These are phyloP conservation scores for Monosporascus sp. DNA, from an alignment of 2,329 filamentous ascomycete species.

Conservation along the genomic window DNA sequence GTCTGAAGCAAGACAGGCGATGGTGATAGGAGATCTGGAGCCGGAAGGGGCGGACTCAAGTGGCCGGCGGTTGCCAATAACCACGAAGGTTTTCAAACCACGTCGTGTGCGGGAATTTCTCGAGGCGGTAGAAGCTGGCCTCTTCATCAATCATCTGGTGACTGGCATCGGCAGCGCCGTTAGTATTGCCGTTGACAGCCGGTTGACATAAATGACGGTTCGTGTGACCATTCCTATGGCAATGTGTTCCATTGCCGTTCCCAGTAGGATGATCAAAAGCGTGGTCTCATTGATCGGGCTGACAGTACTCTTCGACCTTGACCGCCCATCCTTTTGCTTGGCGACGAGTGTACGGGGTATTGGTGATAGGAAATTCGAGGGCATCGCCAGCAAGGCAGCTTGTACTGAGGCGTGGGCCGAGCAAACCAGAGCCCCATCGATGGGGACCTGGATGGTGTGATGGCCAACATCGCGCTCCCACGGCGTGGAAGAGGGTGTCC, in stretches of 20 bases:
- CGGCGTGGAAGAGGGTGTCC: not conserved
- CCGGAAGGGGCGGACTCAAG: too few species aligned
- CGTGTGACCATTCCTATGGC: constrained; percentile 14
- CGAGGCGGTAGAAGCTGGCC: constrained; percentile 66
- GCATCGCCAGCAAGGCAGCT: constrained; percentile 1
- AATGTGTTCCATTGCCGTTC: constrained; percentile 5
- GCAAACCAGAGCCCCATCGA: constrained; percentile 10
- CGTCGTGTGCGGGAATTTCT: too few species aligned
- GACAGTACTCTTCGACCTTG: constrained; percentile 35
- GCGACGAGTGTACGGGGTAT: too few species aligned
- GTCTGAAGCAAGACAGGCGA: too few species aligned
- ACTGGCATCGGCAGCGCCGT: constrained; percentile 29
- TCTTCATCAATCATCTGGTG: constrained; percentile 47
- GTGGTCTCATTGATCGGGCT: constrained; percentile 50
- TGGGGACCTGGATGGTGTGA: constrained; percentile 22
- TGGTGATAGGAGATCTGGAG: too few species aligned
- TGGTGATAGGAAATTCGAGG: too few species aligned
- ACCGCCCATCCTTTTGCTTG: constrained; percentile 9
- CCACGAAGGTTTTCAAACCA: constrained; percentile 63
- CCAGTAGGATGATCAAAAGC: constrained; percentile 46
- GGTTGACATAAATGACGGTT: constrained; percentile 9
- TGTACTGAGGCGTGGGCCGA: constrained; percentile 29
- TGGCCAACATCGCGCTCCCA: not conserved
- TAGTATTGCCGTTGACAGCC: constrained; percentile 28
- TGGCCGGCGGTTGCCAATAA: constrained; percentile 40